Conservation (phyloP, 179 eudicot species). For the Heliamphora pulchella region DNA sequence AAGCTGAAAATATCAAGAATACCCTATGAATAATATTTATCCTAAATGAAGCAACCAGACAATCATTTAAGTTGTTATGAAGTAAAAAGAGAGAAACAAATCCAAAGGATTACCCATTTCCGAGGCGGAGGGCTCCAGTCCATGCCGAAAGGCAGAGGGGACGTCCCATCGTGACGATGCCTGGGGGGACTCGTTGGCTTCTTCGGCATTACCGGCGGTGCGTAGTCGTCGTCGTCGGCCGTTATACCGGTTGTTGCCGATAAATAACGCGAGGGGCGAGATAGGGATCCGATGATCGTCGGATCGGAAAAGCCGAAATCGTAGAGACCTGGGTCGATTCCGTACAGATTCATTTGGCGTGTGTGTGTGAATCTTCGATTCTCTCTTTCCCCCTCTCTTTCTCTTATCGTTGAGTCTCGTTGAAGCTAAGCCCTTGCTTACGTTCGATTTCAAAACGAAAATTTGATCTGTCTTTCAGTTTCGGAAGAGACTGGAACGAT, state of each 20-base stretch:
- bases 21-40: background rate
- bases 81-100: background rate
- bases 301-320: conserved; percentile 50
- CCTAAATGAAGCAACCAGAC: background rate
- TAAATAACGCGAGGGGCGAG: conserved; percentile 10
- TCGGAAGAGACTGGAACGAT: background rate
- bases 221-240: conserved; percentile 10
- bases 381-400: background rate
- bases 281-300: conserved; percentile 30
- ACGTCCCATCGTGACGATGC: conserved; percentile 87
- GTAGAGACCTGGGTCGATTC: conserved; percentile 39
- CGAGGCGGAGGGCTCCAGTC: conserved; percentile 96
- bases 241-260: background rate
- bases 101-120: conserved; percentile 47
- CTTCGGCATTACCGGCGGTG: conserved; percentile 13
- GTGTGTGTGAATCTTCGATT: background rate
- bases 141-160: conserved; percentile 95
- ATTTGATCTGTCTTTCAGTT: background rate
- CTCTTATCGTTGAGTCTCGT: background rate
- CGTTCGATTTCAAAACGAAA: background rate
- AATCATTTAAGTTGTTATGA: background rate
- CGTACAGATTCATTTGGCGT: conserved; percentile 41
- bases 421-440: too few relatives aligned
- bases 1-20: background rate
- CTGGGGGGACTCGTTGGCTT: conserved; percentile 47